Base-by-base conservation (phyloP, 805 yeast genomes). In the Candida sanyiensis region DNA sequence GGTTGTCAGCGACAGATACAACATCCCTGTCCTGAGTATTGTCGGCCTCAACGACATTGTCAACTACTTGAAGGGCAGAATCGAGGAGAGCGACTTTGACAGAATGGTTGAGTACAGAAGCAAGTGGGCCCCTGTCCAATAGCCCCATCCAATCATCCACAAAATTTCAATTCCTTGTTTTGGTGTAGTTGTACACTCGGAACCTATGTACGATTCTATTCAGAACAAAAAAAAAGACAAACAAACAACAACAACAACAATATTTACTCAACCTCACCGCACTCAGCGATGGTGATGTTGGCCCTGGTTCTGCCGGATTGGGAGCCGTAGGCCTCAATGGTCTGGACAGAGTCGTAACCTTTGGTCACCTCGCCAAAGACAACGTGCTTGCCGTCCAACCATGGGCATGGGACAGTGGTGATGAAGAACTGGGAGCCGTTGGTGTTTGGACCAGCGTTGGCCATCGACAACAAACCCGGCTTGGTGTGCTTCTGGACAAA, bases 371-470 rank as follows among this genome's bases (percentile, higher is more conserved):
- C 95, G 58, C 97, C 97, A 58, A 89, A 89, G 45, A 89, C 96
- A 59, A 86, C 95, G 74, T 88, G 95, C 69, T 82, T 80, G 48
- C 95, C 96, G 59, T 88, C 94, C 64, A 89, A 75, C 90, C 93
- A 85, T 45, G 93, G 83, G 57, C 82, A 72, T 51, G 81, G 72
- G 39, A 84, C 89, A 42, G 96, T 87, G 64, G 96, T 87, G 70
- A 87, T 83, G 77, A 90, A 89, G 70, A 89, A 89, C 71, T 89
- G 97, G 40, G 96, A 88, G 42, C 97, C 97, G 71, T 90, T 90
- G 70, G 97, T 86, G 80, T 87, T 85, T 66, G 95, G 95, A 55
- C 97, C 97, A 49, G 97, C 94, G 64, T 90, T 90, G 64, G 97
- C 97, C 97, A 90, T 90, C 47, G 96, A 85, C 62, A 86, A 65